Conservation (phyloP, 2,329 filamentous ascomycete species). For the Colletotrichum sansevieriae region DNA sequence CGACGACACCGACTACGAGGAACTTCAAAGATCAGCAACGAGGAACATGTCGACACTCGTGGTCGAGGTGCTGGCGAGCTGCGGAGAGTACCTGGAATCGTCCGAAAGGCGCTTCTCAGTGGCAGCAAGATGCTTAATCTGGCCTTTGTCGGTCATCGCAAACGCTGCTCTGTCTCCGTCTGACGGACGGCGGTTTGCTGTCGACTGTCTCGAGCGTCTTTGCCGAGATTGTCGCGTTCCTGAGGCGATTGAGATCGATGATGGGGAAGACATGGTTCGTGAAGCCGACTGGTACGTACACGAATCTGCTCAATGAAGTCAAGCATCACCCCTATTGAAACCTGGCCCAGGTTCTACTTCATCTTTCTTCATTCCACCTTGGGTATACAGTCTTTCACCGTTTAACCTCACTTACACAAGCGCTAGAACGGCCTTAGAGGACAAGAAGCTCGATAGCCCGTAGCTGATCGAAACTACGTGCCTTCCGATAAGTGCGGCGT, state of each 20-base stretch:
- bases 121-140: constrained; percentile 44
- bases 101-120: constrained; percentile 41
- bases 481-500: no score
- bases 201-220: constrained; percentile 42
- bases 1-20: constrained; percentile 19
- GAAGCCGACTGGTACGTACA: constrained; percentile 41
- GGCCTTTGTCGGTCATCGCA: constrained; percentile 45
- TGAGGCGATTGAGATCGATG: constrained; percentile 15
- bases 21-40: constrained; percentile 26
- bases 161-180: constrained; percentile 28
- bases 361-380: constrained; percentile 18
- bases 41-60: constrained; percentile 42
- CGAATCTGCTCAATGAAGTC: neutral
- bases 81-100: constrained; percentile 41
- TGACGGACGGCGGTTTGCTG: constrained; percentile 37
- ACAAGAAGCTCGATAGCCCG: neutral
- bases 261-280: neutral
- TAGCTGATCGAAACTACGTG: no score
- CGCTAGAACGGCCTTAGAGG: neutral
- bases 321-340: constrained; percentile 16
- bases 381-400: constrained; percentile 3
- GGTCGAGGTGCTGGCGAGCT: constrained; percentile 44
- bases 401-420: constrained; percentile 1
- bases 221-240: constrained; percentile 44
- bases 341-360: constrained; percentile 9